phyloP scores from a whole-genome alignment of 225 moss, liverwort and hornwort species.

The Takakia lepidozioides region DNA sequence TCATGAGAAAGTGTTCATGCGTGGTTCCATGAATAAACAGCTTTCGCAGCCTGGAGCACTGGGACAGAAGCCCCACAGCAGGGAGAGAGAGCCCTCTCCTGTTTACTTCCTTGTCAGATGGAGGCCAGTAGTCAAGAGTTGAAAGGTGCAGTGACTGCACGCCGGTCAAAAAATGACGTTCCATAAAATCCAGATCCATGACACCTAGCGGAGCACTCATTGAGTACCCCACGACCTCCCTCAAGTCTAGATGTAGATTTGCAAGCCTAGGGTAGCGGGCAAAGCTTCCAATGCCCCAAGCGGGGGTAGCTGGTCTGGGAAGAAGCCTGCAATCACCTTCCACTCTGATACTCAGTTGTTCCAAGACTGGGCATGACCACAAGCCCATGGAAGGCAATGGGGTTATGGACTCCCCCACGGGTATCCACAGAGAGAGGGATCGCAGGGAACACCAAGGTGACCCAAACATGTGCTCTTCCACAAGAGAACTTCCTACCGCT shows the following conservation, averaged over 20 bases:
- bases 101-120: conserved; percentile 74
- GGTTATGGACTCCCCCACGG: conserved; percentile 46
- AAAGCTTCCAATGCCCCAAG: conserved; percentile 63
- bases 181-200: conserved; percentile 72
- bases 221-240: conserved; percentile 73
- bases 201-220: conserved; percentile 62
- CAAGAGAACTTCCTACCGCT: not conserved
- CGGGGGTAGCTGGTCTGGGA: conserved; percentile 23
- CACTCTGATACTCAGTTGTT: conserved; percentile 57
- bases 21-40: conserved; percentile 82
- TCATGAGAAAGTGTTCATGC: conserved; percentile 77
- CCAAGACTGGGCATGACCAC: conserved; percentile 54
- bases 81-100: conserved; percentile 60
- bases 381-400: conserved; percentile 73
- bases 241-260: conserved; percentile 68
- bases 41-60: conserved; percentile 52
- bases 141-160: conserved; percentile 35
- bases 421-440: conserved; percentile 61
- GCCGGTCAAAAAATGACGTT: conserved; percentile 62
- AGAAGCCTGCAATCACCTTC: conserved; percentile 58
- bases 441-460: conserved; percentile 58
- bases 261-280: conserved; percentile 43
- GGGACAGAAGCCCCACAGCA: conserved; percentile 62
- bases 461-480: conserved; percentile 18
- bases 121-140: conserved; percentile 80